Percentiles rank a stretch among this genome's conserved stretches.
These are phyloP conservation scores for Penicillium sp. DNA, from an alignment of 2,329 filamentous ascomycete genomes.

Conservation along the genomic window DNA sequence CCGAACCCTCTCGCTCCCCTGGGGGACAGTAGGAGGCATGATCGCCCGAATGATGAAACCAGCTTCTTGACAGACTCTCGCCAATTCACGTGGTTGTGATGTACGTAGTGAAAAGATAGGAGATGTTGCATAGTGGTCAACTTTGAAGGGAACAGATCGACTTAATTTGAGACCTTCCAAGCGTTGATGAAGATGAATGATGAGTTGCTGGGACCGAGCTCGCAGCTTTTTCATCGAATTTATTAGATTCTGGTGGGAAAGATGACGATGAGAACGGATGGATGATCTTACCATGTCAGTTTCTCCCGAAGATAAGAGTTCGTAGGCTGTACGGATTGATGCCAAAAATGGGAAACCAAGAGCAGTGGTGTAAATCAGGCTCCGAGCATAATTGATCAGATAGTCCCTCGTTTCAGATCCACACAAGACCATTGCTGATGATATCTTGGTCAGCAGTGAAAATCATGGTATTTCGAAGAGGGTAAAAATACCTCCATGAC, in stretches of 20 bases:
- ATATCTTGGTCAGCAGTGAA: background rate
- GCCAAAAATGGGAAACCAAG: conserved; percentile 57
- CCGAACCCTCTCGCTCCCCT: conserved; percentile 57
- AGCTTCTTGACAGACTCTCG: conserved; percentile 52
- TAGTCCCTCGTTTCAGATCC: conserved; percentile 55
- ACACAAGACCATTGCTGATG: conserved; percentile 56
- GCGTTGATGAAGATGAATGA: conserved; percentile 40
- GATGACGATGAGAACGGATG: conserved; percentile 2
- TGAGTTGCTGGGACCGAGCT: conserved; percentile 44
- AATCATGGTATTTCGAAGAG: background rate
- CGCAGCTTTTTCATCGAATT: conserved; percentile 27
- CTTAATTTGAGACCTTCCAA: conserved; percentile 36
- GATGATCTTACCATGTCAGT: conserved; percentile 39
- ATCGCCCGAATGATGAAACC: conserved; percentile 61
- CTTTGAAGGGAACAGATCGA: conserved; percentile 29
- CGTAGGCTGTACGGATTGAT: conserved; percentile 53
- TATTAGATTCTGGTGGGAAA: background rate
- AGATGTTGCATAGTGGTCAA: conserved; percentile 46
- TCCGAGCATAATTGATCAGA: conserved; percentile 69
- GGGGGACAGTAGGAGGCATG: conserved; percentile 62
- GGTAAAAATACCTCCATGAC: conserved; percentile 57
- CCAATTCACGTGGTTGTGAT: conserved; percentile 52
- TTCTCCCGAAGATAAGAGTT: conserved; percentile 48
- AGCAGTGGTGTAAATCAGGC: conserved; percentile 68
- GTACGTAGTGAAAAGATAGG: conserved; percentile 62